phyloP scores from a whole-genome alignment of 2,329 filamentous ascomycete species.

The Lasiodiplodia theobromae region DNA sequence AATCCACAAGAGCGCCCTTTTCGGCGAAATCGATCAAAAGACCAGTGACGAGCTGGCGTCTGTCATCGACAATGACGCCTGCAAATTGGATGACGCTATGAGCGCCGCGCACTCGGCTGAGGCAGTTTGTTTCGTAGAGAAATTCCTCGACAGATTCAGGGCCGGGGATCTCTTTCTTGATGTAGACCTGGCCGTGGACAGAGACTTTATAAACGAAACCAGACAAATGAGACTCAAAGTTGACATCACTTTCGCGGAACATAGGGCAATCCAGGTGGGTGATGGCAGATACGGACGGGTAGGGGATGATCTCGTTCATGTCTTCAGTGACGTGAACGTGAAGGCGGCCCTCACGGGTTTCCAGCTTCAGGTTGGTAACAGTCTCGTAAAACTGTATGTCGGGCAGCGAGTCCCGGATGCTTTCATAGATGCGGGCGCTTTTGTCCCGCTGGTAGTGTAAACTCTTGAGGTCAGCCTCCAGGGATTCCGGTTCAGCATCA shows the following conservation, averaged over 20 bases:
- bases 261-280: constrained; percentile 68
- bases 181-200: constrained; percentile 73
- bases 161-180: constrained; percentile 98
- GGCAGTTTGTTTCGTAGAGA: constrained; percentile 93
- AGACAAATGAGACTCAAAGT: constrained; percentile 91
- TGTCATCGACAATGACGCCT: constrained; percentile 85
- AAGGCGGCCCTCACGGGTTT: constrained; percentile 84
- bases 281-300: constrained; percentile 76
- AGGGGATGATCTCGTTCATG: constrained; percentile 90
- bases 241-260: constrained; percentile 75
- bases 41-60: constrained; percentile 77
- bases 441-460: constrained; percentile 90
- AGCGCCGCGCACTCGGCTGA: constrained; percentile 77
- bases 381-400: constrained; percentile 97
- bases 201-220: constrained; percentile 96
- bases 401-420: constrained; percentile 69
- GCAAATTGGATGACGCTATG: constrained; percentile 84
- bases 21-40: constrained; percentile 88
- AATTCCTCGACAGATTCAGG: constrained; percentile 97
- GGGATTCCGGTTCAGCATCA: constrained; percentile 76
- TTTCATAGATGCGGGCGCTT: constrained; percentile 29
- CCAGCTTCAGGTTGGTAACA: constrained; percentile 92
- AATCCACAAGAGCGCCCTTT: constrained; percentile 85
- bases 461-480: constrained; percentile 81
- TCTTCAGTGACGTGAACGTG: constrained; percentile 99